A percentile compares a stretch with the other conserved stretches of the same genome.
These are phyloP conservation scores for Xylaria nigripes DNA, from an alignment of 495 filamentous ascomycete species.

Conservation along the genomic window DNA sequence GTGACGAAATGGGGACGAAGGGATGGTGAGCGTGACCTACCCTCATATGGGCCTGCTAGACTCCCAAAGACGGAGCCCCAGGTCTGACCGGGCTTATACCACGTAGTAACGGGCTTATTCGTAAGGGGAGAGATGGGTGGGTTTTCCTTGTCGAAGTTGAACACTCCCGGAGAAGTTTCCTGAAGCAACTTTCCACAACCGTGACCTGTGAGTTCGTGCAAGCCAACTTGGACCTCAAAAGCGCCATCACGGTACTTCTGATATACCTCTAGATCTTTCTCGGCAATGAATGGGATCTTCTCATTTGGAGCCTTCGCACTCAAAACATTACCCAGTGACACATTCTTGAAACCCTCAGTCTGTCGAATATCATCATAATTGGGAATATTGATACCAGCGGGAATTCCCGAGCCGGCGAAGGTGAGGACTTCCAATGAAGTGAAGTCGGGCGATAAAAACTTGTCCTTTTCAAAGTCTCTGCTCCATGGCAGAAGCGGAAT, in stretches of 20 bases:
- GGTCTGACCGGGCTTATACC: conserved; percentile 89
- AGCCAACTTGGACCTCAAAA: conserved; percentile 91
- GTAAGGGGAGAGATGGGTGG: conserved; percentile 77
- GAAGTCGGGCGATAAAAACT: conserved; percentile 89
- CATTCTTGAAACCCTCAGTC: conserved; percentile 95
- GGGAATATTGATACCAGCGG: conserved; percentile 68
- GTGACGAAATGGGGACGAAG: not conserved
- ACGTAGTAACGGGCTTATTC: conserved; percentile 66
- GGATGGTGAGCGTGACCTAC: conserved; percentile 31
- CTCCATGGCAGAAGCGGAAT: conserved; percentile 87
- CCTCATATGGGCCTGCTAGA: conserved; percentile 76
- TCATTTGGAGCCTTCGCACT: conserved; percentile 85
- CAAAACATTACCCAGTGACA: conserved; percentile 83
- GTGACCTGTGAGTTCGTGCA: conserved; percentile 93
- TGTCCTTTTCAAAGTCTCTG: conserved; percentile 87
- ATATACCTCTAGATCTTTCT: conserved; percentile 66
- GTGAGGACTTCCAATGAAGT: conserved; percentile 70
- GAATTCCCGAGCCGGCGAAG: conserved; percentile 68
- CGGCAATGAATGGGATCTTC: conserved; percentile 76
- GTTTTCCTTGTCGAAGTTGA: conserved; percentile 75
- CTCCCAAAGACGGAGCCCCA: conserved; percentile 90
- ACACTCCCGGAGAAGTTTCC: conserved; percentile 70
- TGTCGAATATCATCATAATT: conserved; percentile 96
- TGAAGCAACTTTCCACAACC: conserved; percentile 93
- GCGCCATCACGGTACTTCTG: conserved; percentile 71